These are phyloP conservation scores for Penicillium brevicompactum DNA, from an alignment of 2,329 filamentous ascomycete genomes.

Conservation along the genomic window DNA sequence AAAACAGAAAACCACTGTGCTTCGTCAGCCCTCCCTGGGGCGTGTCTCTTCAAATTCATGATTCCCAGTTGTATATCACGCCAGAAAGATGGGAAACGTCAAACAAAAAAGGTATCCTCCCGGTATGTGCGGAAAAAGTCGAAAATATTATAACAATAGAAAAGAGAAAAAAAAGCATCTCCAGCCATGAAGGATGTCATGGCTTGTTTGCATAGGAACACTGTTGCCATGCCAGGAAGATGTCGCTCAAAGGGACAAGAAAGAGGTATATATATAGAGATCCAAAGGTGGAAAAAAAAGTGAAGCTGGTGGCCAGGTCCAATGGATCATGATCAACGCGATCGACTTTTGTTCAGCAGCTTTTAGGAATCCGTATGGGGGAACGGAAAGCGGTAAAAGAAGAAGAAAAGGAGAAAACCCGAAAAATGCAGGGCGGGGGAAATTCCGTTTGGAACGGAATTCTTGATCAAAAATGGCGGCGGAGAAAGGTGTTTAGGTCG, in stretches of 20 bases:
- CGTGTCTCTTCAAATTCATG: constrained; percentile 18
- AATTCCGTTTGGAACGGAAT: not conserved
- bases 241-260: constrained; percentile 6
- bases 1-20: not conserved
- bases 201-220: constrained; percentile 9
- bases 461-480: not conserved
- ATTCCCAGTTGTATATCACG: constrained; percentile 25
- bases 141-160: constrained; percentile 27
- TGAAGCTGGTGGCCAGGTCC: constrained; percentile 23
- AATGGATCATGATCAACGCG: constrained; percentile 13
- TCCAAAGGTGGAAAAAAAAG: constrained; percentile 8
- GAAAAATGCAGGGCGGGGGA: constrained; percentile 2
- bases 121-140: constrained; percentile 13
- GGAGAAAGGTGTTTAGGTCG: not conserved
- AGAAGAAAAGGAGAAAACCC: constrained; percentile 3
- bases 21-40: constrained; percentile 20
- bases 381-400: not conserved
- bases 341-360: constrained; percentile 12
- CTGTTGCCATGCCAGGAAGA: constrained; percentile 1
- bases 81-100: constrained; percentile 8
- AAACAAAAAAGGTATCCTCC: constrained; percentile 9
- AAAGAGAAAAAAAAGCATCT: not conserved
- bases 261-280: constrained; percentile 2
- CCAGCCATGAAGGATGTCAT: constrained; percentile 8
- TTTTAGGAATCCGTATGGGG: constrained; percentile 7